Conservation (phyloP, 1,139 yeast genomes). For the Dujonia santamariae region DNA sequence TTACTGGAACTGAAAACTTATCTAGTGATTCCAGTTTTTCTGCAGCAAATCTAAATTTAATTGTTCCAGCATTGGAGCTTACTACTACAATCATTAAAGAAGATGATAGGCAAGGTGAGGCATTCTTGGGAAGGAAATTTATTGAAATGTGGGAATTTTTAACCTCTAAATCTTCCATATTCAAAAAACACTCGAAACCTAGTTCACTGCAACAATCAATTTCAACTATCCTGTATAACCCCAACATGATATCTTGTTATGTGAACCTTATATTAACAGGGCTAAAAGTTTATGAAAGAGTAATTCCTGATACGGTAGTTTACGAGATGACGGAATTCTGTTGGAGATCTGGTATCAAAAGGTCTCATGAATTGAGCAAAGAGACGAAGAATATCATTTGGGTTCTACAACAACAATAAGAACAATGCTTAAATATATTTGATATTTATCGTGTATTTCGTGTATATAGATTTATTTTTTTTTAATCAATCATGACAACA, state of each 20-base stretch:
- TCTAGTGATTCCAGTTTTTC: constrained; percentile 10
- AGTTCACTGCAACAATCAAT: neutral
- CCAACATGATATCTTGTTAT: constrained; percentile 15
- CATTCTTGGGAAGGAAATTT: constrained; percentile 33
- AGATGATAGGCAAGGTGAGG: constrained; percentile 25
- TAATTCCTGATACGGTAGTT: constrained; percentile 30
- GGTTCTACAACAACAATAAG: constrained; percentile 20
- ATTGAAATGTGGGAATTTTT: constrained; percentile 36
- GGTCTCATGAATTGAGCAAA: constrained; percentile 12
- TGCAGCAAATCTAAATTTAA: constrained; percentile 11
- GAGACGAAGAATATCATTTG: constrained; percentile 32
- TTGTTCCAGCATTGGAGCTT: constrained; percentile 20
- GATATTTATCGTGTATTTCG: neutral
- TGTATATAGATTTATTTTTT: neutral
- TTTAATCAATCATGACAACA: constrained; percentile 17
- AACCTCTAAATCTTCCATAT: constrained; percentile 15
- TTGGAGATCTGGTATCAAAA: constrained; percentile 19
- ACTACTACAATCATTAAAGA: constrained; percentile 25
- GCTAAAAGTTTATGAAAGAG: constrained; percentile 27
- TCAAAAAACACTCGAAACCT: constrained; percentile 3
- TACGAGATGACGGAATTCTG: constrained; percentile 29
- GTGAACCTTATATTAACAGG: constrained; percentile 29
- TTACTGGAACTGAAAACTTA: constrained; percentile 16
- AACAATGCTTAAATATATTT: too few relatives aligned
- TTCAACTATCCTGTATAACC: constrained; percentile 11